phyloP scores from a whole-genome alignment of 2,329 filamentous ascomycete genomes.

The Fusarium verticillioides region DNA sequence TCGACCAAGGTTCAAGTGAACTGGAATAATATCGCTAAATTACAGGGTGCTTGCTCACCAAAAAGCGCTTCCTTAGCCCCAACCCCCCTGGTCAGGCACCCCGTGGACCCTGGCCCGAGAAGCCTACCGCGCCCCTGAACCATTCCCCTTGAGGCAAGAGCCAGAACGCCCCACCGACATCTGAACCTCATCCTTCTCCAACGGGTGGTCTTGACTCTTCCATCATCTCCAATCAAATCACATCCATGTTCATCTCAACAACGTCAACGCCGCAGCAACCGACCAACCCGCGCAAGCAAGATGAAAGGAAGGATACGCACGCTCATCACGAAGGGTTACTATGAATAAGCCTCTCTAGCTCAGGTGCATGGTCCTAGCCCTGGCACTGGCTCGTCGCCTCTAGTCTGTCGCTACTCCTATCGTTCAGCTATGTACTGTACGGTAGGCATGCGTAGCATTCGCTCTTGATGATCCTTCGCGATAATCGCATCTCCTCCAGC shows the following conservation, averaged over 20 bases:
- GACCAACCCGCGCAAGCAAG: slow-evolving; percentile 19
- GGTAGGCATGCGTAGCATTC: neutral
- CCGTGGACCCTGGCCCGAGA: slow-evolving; percentile 2
- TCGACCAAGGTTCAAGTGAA: neutral
- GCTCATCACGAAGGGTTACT: slow-evolving; percentile 1
- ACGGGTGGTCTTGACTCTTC: slow-evolving; percentile 25
- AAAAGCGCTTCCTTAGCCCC: slow-evolving; percentile 21
- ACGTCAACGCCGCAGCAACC: slow-evolving; percentile 29
- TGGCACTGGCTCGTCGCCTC: slow-evolving; percentile 15
- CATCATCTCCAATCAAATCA: slow-evolving; percentile 29
- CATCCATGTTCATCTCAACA: slow-evolving; percentile 24
- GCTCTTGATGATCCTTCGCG: slow-evolving; percentile 1
- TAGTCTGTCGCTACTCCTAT: slow-evolving; percentile 5
- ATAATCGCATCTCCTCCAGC: neutral
- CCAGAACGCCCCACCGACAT: slow-evolving; percentile 32
- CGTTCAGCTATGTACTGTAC: neutral
- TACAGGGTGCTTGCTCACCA: slow-evolving; percentile 30
- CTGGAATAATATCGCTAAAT: slow-evolving; percentile 22
- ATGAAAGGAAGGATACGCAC: slow-evolving; percentile 12
- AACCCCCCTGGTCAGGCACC: slow-evolving; percentile 14
- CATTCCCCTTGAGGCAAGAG: slow-evolving; percentile 30
- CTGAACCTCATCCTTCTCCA: slow-evolving; percentile 29
- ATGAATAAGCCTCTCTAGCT: slow-evolving; percentile 9
- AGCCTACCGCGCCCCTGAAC: slow-evolving; percentile 33
- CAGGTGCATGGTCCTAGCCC: neutral